phyloP scores from a whole-genome alignment of 2,329 filamentous ascomycete species.

The Trichoderma asperellum region DNA sequence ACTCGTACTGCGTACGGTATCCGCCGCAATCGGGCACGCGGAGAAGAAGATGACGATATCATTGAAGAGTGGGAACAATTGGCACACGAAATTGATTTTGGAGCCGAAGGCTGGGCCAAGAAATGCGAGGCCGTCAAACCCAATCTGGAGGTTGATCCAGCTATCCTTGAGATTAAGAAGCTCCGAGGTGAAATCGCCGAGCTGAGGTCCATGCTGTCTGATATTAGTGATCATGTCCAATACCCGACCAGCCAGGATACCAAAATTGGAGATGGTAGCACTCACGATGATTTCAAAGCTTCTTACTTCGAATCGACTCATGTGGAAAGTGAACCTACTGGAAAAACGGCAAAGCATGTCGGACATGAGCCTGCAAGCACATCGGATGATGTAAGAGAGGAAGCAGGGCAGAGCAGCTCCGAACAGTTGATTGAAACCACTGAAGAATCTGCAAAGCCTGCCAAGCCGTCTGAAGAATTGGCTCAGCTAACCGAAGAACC shows the following conservation, averaged over 20 bases:
- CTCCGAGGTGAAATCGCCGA: conserved; percentile 62
- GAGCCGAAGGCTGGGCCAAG: conserved; percentile 83
- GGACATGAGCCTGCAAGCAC: background rate
- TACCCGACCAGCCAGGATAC: conserved; percentile 25
- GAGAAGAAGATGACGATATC: conserved; percentile 87
- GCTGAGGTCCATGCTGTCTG: conserved; percentile 54
- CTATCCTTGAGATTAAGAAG: conserved; percentile 69
- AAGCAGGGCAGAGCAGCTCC: background rate
- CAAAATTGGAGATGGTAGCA: conserved; percentile 19
- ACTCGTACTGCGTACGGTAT: conserved; percentile 68
- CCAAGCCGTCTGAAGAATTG: background rate
- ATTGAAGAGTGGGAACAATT: conserved; percentile 94
- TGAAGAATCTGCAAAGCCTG: conserved; percentile 3
- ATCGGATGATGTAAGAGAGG: background rate
- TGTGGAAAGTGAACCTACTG: background rate
- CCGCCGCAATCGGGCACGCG: conserved; percentile 71
- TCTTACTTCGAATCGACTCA: conserved; percentile 3
- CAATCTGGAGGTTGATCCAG: conserved; percentile 78
- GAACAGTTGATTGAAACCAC: background rate
- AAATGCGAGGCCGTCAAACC: conserved; percentile 75
- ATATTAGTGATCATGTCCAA: conserved; percentile 39
- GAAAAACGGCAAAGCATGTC: background rate
- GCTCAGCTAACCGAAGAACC: background rate
- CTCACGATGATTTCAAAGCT: conserved; percentile 8
- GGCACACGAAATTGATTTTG: conserved; percentile 71